These are phyloP conservation scores for Thamnidium elegans DNA, from an alignment of 192 early-diverging fungal genomes.

Conservation along the genomic window DNA sequence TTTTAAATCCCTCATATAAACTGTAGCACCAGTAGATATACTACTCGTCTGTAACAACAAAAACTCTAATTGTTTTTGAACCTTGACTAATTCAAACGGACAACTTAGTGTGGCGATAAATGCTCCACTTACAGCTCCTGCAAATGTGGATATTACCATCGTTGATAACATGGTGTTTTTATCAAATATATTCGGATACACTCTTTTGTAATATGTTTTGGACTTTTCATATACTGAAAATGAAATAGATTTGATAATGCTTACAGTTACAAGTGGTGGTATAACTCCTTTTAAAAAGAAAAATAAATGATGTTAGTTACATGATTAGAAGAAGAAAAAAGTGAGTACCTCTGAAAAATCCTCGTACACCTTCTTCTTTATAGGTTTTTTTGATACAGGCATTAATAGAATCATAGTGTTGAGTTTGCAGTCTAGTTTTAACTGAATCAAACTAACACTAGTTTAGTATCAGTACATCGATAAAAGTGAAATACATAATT, in stretches of 20 bases:
- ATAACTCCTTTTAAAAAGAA: constrained; percentile 49
- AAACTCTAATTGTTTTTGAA: constrained; percentile 69
- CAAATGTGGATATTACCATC: constrained; percentile 44
- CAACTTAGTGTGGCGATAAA: constrained; percentile 68
- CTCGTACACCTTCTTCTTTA: constrained; percentile 73
- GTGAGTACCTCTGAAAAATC: constrained; percentile 83
- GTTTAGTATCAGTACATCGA: background rate
- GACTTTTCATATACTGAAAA: constrained; percentile 84
- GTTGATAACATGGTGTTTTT: constrained; percentile 39
- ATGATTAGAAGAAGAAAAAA: background rate
- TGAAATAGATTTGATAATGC: constrained; percentile 84
- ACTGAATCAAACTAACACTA: constrained; percentile 78
- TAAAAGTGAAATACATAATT: no score
- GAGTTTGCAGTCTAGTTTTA: constrained; percentile 97
- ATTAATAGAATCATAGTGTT: constrained; percentile 75
- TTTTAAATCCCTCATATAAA: constrained; percentile 25
- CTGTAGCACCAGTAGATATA: constrained; percentile 44
- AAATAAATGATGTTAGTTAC: background rate
- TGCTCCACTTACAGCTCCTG: constrained; percentile 61
- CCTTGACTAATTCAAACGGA: constrained; percentile 76
- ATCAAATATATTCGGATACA: constrained; percentile 27
- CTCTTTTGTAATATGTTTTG: constrained; percentile 54
- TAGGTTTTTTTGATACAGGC: constrained; percentile 77
- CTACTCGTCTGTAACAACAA: constrained; percentile 51
- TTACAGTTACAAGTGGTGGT: constrained; percentile 81